Evolutionary conservation across 2,329 filamentous ascomycete species (phyloP).

Genomic region (Fusarium stilboides): DNA sequence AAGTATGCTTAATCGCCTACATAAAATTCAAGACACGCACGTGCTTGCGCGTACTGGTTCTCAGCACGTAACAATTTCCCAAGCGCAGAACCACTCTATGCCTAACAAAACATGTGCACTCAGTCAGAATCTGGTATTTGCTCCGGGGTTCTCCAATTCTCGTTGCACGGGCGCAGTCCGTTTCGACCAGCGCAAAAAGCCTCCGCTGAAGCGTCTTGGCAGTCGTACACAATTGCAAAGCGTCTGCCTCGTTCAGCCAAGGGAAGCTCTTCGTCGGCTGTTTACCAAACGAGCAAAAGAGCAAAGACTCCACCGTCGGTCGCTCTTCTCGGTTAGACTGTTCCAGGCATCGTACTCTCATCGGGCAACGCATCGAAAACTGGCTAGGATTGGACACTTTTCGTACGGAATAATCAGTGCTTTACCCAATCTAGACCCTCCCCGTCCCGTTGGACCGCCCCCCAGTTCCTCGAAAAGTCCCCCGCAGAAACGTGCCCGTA

Average conservation of each 20-base stretch:
- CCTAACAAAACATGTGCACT: too few species aligned
- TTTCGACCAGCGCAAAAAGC: neutral
- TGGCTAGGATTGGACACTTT: too few species aligned
- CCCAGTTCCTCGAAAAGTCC: conserved; percentile 3
- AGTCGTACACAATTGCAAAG: neutral
- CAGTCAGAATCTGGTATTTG: too few species aligned
- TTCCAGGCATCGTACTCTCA: neutral
- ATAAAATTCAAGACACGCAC: neutral
- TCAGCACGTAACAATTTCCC: neutral
- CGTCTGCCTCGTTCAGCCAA: neutral
- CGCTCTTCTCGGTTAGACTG: conserved; percentile 29
- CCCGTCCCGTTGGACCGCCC: conserved; percentile 4
- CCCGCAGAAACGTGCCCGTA: conserved; percentile 19
- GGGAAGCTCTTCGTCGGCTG: neutral
- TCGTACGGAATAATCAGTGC: neutral
- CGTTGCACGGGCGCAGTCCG: neutral
- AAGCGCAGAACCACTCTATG: too few species aligned
- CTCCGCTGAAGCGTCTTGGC: conserved; percentile 7
- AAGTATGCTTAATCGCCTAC: conserved; percentile 19
- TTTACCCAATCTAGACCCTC: conserved; percentile 19
- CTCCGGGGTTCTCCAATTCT: too few species aligned
- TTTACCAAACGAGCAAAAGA: conserved; percentile 1
- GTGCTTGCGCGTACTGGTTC: conserved; percentile 6
- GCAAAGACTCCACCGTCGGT: conserved; percentile 32
- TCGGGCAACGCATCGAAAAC: too few species aligned